Evolutionary conservation across 306 rosid species (phyloP).

Genomic region (Trifolium pratense): DNA sequence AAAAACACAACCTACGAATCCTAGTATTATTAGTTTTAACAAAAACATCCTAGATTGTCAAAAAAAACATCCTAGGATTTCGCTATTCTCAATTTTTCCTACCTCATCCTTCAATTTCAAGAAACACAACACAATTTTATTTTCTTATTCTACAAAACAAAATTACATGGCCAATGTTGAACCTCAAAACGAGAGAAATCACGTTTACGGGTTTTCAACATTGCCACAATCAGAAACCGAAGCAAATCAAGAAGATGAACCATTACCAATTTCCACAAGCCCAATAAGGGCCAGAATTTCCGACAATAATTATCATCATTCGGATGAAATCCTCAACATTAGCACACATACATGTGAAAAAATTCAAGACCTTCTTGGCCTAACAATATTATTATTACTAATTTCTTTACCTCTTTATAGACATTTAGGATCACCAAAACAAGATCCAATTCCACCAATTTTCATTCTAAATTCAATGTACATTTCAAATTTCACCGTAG

Average conservation of each 20-base stretch:
- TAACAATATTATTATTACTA: conserved; percentile 36
- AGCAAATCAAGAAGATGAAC: not conserved
- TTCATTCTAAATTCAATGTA: conserved; percentile 49
- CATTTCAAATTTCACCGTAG: conserved; percentile 44
- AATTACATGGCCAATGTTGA: not conserved
- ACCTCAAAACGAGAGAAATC: conserved; percentile 42
- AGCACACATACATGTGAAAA: conserved; percentile 14
- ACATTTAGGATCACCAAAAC: conserved; percentile 25
- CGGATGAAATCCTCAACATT: not conserved
- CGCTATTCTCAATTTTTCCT: no score
- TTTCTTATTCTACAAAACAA: no score
- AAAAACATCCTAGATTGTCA: not conserved
- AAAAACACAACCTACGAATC: not conserved
- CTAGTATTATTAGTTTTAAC: not conserved
- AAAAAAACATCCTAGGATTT: not conserved
- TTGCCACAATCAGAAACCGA: conserved; percentile 45
- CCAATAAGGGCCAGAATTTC: not conserved
- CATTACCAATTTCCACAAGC: conserved; percentile 19
- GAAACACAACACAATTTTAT: no score
- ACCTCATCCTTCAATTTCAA: no score
- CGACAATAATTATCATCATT: not conserved
- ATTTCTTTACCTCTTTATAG: conserved; percentile 37
- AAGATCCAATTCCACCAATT: conserved; percentile 43
- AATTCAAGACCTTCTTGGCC: conserved; percentile 41
- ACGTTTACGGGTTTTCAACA: conserved; percentile 26